These are phyloP conservation scores for Sequoia sempervirens DNA, from an alignment of 75 land plant species.

Conservation along the genomic window DNA sequence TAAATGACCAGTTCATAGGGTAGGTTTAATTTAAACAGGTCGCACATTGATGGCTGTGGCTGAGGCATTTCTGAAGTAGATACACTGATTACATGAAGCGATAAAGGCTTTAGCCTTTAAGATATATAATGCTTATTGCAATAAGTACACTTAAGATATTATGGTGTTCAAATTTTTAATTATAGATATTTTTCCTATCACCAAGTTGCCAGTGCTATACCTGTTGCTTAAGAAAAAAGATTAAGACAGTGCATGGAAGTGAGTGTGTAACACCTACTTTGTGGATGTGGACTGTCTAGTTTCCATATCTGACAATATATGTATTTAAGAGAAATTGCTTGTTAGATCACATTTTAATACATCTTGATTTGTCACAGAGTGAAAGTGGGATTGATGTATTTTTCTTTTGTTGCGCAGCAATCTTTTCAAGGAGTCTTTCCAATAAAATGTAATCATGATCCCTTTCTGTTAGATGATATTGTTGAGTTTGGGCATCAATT, in stretches of 20 bases:
- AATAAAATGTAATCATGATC: conserved; percentile 42
- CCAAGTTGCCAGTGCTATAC: background rate
- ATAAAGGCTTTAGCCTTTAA: background rate
- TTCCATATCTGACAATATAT: background rate
- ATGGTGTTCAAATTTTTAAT: background rate
- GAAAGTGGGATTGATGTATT: conserved; percentile 3
- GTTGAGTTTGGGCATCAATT: conserved; percentile 33
- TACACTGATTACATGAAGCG: background rate
- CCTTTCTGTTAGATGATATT: conserved; percentile 29
- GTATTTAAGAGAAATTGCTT: background rate
- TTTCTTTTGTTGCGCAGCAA: conserved; percentile 24
- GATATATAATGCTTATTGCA: background rate
- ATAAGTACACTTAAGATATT: background rate
- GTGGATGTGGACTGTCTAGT: background rate
- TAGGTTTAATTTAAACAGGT: background rate
- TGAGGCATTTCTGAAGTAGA: background rate
- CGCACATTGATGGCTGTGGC: background rate
- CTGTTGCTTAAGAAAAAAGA: background rate
- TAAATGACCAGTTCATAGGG: background rate
- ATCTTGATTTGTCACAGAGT: background rate
- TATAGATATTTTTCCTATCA: background rate
- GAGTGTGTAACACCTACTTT: background rate
- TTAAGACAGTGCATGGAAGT: conserved; percentile 3
- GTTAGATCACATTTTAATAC: background rate
- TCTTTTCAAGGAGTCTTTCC: conserved; percentile 48